Conservation (phyloP, 495 filamentous ascomycete genomes). For the Aspergillus egyptiacus region DNA sequence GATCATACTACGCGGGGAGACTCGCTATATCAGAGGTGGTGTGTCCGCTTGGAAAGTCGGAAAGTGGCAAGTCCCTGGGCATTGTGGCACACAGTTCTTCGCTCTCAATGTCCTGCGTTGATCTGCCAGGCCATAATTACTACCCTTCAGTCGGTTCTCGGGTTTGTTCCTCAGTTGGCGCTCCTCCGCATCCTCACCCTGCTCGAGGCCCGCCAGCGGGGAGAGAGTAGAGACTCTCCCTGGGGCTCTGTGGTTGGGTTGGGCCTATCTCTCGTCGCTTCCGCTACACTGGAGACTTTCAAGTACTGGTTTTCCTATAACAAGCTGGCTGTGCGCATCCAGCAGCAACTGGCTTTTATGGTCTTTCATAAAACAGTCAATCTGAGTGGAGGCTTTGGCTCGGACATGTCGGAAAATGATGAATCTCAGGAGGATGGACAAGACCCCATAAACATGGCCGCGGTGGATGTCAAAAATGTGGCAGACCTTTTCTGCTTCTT, state of each 20-base stretch:
- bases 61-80: background rate
- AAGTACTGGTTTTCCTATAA: conserved; percentile 8
- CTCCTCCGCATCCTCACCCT: conserved; percentile 47
- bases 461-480: conserved; percentile 61
- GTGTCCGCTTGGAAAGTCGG: background rate
- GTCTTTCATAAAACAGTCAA: background rate
- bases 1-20: conserved; percentile 44
- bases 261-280: background rate
- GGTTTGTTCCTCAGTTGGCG: conserved; percentile 54
- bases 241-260: background rate
- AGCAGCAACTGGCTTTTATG: background rate
- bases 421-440: conserved; percentile 11
- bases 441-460: conserved; percentile 56
- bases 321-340: background rate
- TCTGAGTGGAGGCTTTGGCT: conserved; percentile 16
- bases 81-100: background rate
- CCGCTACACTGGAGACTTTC: conserved; percentile 3
- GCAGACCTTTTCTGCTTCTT: conserved; percentile 54
- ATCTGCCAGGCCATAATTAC: conserved; percentile 45
- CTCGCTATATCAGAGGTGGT: conserved; percentile 41
- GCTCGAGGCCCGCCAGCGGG: conserved; percentile 32
- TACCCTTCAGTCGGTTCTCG: conserved; percentile 39
- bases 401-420: no score
- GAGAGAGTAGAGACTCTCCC: background rate
- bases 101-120: background rate